phyloP scores from a whole-genome alignment of 2,329 filamentous ascomycete genomes.

The Paracoccidioides lutzii region DNA sequence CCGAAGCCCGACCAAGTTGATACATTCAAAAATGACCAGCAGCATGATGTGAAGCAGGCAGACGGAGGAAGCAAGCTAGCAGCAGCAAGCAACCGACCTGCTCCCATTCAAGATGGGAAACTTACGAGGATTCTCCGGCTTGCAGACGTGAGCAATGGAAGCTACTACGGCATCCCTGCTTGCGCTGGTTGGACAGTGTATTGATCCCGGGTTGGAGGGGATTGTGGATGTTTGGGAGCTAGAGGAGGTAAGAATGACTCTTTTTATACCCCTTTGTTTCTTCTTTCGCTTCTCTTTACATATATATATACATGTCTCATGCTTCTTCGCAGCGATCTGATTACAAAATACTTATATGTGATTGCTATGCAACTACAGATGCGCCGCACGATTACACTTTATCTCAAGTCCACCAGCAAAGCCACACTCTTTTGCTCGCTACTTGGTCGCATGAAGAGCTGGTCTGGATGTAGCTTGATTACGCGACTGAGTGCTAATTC shows the following conservation, averaged over 20 bases:
- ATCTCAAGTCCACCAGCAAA: constrained; percentile 36
- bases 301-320: neutral
- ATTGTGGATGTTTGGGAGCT: constrained; percentile 31
- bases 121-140: constrained; percentile 36
- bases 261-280: neutral
- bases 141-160: constrained; percentile 29
- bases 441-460: neutral
- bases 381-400: constrained; percentile 32
- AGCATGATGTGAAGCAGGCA: too few species aligned
- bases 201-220: constrained; percentile 33
- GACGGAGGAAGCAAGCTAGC: too few species aligned
- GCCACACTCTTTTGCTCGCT: constrained; percentile 32
- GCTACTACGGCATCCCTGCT: constrained; percentile 25
- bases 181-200: constrained; percentile 25
- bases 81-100: neutral
- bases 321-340: neutral
- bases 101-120: constrained; percentile 23
- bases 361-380: neutral
- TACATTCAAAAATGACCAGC: too few species aligned
- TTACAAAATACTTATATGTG: neutral
- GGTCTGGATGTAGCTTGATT: neutral
- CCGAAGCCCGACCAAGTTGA: too few species aligned
- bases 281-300: too few species aligned
- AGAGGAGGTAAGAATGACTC: constrained; percentile 26
- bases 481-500: neutral